phyloP scores from a whole-genome alignment of 257 asterid species.

The Solanum appendiculatum region DNA sequence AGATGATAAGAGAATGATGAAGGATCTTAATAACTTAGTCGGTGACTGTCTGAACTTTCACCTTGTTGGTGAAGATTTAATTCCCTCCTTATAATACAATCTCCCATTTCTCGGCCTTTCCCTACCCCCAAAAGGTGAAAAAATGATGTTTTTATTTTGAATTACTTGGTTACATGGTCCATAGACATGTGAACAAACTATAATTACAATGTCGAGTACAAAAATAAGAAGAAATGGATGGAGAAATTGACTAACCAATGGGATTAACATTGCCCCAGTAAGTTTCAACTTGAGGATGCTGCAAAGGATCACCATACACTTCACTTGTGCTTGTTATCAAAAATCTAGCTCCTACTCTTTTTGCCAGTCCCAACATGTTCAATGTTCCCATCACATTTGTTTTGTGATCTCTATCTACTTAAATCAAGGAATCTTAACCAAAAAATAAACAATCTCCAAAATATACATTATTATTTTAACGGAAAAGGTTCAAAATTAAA shows the following conservation, averaged over 20 bases:
- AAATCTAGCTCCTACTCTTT: conserved; percentile 78
- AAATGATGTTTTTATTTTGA: too few species aligned
- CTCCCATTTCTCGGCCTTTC: background rate
- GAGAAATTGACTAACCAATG: conserved; percentile 42
- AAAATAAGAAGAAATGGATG: background rate
- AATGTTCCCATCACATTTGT: conserved; percentile 97
- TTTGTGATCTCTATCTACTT: conserved; percentile 47
- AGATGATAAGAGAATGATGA: background rate
- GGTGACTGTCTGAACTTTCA: background rate
- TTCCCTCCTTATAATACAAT: background rate
- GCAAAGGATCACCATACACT: conserved; percentile 85
- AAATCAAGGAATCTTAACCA: conserved; percentile 32
- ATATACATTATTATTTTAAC: too few species aligned
- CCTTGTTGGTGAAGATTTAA: too few species aligned
- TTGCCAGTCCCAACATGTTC: conserved; percentile 92
- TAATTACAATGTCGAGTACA: background rate
- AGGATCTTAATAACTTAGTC: too few species aligned
- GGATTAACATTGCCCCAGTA: conserved; percentile 97
- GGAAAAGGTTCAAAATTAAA: too few species aligned
- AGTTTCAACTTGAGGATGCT: conserved; percentile 79
- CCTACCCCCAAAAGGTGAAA: background rate
- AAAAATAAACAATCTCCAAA: background rate
- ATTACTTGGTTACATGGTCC: background rate
- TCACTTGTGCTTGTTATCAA: conserved; percentile 88
- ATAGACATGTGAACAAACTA: background rate